Evolutionary conservation across 2,329 filamentous ascomycete species (phyloP), one percentile per base, ranked within the genome.

Genomic region (Lasiodiplodia sp.): DNA sequence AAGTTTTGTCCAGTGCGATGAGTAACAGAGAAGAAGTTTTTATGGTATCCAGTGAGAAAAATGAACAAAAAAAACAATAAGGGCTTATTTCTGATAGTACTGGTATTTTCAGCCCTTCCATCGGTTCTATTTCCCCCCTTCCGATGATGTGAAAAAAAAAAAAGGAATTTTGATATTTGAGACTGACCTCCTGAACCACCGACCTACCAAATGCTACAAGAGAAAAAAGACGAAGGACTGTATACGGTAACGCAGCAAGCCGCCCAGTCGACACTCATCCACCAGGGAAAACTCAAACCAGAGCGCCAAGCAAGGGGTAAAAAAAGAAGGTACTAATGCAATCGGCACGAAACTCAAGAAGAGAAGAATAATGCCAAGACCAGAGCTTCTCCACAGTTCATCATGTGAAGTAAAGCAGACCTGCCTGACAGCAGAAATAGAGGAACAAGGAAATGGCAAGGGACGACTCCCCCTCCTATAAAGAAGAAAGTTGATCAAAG

Each of bases 251-350:
- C 7, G 34, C 60, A 64, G 25, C 11, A 64, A 53, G n/a, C 60
- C 47, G 31, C 60, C 47, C 60, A 40, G 28, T 52, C 47, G 52
- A 18, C 58, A n/a, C 58, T 49, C 40, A 52, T 25, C 60, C 60
- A 34, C 60, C 60, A 31, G 21, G 18, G n/a, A 49, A 37, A 52
- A 64, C 5, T n/a, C 47, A 25, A 63, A 28, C 47, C 47, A 11
- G 31, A 64, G 60, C 44, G 47, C 60, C 44, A 14, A 49, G 18
- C 44, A 23, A 28, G 28, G 28, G 2, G 28, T 21, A 34, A 34
- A 14, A 52, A 64, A 37, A 38, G 28, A 37, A 38, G 47, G 31
- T 64, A 64, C 60, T 64, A 53, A 52, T 64, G 60, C 60, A 64
- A 7, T 23, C 47, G n/a, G 25, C 60, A 52, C 31, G 28, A 64